Base-by-base conservation (phyloP, 1,139 yeast species). In the Protomyces gravidus region DNA sequence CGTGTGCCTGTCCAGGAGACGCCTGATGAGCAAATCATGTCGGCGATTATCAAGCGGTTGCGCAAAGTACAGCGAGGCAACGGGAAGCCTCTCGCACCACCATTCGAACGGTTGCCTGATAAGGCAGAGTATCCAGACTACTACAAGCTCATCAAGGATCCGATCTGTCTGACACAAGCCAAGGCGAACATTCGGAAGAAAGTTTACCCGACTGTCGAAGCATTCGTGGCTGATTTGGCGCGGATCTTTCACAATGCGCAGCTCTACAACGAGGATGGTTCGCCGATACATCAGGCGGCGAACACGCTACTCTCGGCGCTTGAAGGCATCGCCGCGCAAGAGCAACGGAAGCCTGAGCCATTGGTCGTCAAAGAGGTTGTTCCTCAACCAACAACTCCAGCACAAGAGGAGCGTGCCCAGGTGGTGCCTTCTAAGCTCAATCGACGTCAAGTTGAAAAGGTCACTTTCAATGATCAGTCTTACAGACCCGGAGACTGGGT, bases 401-500 rank as follows among this genome's bases (percentile, higher is more conserved):
- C 49, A 49, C 39, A 9, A 1, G 27, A n/a, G 27, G 55, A 39
- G 30, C 60, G 23, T 21, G 45, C 32, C 33, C 45, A 25, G 28
- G 26, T 83, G 62, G 65, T 73, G 17, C 69, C 68, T 63, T 67
- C 73, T 21, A 73, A 72, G 59, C 83, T 86, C 17, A 76, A 86
- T 47, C 82, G 95, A 64, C 78, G 83, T 65, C 95, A 96, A 5
- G 77, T 90, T 62, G 95, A 89, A 70, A 79, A 81, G 59, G 79
- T 88, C 50, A 85, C 82, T 55, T 80, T 84, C 51, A 80, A 84
- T 64, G 95, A 90, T 1, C 84, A 82, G 65, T 76, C 77, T 9
- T 92, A 87, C 73, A 80, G 80, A 65, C 89, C 92, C 50, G 98
- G 98, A 63, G 97, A 90, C 72, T 92, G 98, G 98, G 89, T 92